Base-by-base conservation (phyloP, 2,329 filamentous ascomycete species). In the Sporothrix luriei region DNA sequence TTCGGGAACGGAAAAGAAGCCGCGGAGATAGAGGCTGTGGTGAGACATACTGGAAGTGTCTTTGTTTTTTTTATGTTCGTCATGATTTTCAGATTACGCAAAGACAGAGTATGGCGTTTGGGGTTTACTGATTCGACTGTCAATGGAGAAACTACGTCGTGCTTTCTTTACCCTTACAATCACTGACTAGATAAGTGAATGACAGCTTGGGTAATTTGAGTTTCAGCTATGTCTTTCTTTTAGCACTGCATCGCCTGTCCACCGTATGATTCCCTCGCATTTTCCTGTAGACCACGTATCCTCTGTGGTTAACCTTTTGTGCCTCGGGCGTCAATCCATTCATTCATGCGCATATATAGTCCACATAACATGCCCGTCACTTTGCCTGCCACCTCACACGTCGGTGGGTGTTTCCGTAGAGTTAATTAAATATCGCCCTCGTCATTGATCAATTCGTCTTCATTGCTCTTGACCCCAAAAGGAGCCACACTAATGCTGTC, bases 1-100 rank as follows among this genome's bases (percentile, higher is more conserved):
- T 10, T 83, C 84, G 72, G 78, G 78, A 0, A 78, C 80, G 0
- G 83, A 83, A 72, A 85, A 84, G 78, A 84, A 84, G 74, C 72
- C 82, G 1, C 75, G 76, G 16, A 82, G 83, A 26, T 70, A 49
- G 24, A 24, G 24, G 13, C n/a, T 40, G 43, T 3, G 46, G 16
- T 14, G 10, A 16, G n/a, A 24, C 43, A 14, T 21, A 7, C 19
- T 11, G 14, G n/a, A 9, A 10, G 14, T 24, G n/a, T 40, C 19
- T n/a, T 51, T 48, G 24, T 5, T 38, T 59, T 62, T 61, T 48
- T 48, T 16, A 43, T 33, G 33, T 5, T 33, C 11, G 9, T 68
- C 24, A 26, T 68, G 38, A 38, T 51, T 49, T 49, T 38, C 11
- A 16, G 11, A 26, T 62, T 54, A 49, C 43, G 38, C 16, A 11